Evolutionary conservation across 495 filamentous ascomycete genomes (phyloP).

Genomic region (Hypoxylon subgilvum): DNA sequence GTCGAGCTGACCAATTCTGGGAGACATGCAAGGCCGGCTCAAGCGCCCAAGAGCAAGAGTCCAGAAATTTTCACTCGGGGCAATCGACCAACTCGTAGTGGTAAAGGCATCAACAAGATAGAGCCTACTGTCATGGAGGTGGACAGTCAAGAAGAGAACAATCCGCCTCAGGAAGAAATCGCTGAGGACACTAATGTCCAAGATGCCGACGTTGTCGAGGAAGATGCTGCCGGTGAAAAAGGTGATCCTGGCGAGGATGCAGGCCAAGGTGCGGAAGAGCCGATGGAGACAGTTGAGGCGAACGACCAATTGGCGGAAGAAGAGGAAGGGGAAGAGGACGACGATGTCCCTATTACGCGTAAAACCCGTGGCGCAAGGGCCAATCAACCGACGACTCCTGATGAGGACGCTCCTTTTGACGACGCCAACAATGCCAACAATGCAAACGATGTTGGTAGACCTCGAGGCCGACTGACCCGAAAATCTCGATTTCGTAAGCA

Average conservation of each 20-base stretch:
- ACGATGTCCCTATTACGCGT: constrained; percentile 64
- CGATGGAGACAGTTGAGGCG: constrained; percentile 48
- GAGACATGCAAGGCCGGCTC: constrained; percentile 66
- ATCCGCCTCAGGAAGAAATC: constrained; percentile 15
- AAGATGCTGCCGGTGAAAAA: constrained; percentile 33
- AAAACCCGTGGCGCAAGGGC: constrained; percentile 57
- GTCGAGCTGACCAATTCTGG: constrained; percentile 75
- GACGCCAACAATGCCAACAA: no score
- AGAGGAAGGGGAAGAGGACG: constrained; percentile 73
- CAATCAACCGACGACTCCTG: constrained; percentile 25
- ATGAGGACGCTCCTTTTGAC: constrained; percentile 47
- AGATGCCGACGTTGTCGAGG: constrained; percentile 47
- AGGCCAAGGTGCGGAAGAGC: constrained; percentile 42
- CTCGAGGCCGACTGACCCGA: constrained; percentile 55
- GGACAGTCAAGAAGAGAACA: constrained; percentile 57
- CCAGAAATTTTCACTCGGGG: constrained; percentile 62
- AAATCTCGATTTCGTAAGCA: constrained; percentile 62
- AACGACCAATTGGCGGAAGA: constrained; percentile 68
- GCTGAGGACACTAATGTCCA: constrained; percentile 39
- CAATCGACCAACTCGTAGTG: constrained; percentile 60
- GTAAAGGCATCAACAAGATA: constrained; percentile 67
- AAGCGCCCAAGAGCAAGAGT: constrained; percentile 60
- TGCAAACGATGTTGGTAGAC: constrained; percentile 42
- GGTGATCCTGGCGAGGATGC: constrained; percentile 46
- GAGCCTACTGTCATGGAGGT: constrained; percentile 64